These are phyloP conservation scores for Geotrichum cucujoidarum DNA, from an alignment of 1,139 yeast genomes.

Conservation along the genomic window DNA sequence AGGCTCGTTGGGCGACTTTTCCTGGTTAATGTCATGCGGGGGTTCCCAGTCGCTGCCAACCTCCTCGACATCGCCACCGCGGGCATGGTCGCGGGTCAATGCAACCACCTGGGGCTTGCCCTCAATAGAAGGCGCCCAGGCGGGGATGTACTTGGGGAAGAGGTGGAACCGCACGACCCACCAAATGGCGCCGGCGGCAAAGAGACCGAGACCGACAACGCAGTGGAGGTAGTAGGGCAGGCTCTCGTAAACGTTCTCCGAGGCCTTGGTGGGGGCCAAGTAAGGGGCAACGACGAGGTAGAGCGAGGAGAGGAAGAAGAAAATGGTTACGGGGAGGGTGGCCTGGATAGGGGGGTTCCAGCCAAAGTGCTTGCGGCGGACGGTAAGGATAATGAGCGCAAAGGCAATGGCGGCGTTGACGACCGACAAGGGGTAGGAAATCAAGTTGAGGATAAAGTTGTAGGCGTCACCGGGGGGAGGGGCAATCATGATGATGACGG, in stretches of 20 bases:
- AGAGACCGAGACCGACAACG: conserved; percentile 67
- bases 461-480: conserved; percentile 79
- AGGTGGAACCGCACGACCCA: conserved; percentile 65
- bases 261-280: conserved; percentile 62
- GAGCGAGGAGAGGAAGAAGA: conserved; percentile 63
- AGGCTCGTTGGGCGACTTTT: not conserved
- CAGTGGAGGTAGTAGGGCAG: conserved; percentile 80
- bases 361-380: conserved; percentile 41
- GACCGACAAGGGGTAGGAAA: conserved; percentile 70
- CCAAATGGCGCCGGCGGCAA: conserved; percentile 64
- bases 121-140: not conserved
- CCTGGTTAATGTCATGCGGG: not conserved
- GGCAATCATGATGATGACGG: conserved; percentile 51
- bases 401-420: conserved; percentile 70
- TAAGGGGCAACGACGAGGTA: conserved; percentile 78
- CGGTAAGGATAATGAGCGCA: conserved; percentile 63
- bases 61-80: not conserved
- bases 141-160: conserved; percentile 53
- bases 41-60: not conserved
- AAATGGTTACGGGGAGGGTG: conserved; percentile 54
- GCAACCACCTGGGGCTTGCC: too few relatives aligned
- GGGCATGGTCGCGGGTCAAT: not conserved
- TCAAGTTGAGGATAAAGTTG: conserved; percentile 66
- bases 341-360: conserved; percentile 81
- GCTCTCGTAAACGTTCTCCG: conserved; percentile 56